A percentile compares a stretch with the other conserved stretches of the same genome.
These are phyloP conservation scores for Lanmaoa pseudosensibilis DNA, from an alignment of 768 basidiomycete genomes.

Conservation along the genomic window DNA sequence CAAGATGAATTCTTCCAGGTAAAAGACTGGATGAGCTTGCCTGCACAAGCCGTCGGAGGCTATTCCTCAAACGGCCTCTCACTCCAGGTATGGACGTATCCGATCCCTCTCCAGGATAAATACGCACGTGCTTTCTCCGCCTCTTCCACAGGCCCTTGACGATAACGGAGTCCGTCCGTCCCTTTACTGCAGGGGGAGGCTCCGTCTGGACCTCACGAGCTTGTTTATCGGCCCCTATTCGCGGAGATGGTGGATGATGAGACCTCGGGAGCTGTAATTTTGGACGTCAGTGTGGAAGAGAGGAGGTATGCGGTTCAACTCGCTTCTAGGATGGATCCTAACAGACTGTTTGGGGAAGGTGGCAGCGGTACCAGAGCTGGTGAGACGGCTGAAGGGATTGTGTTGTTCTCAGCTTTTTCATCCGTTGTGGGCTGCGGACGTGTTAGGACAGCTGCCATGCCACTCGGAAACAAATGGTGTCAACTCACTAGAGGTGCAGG, in stretches of 20 bases:
- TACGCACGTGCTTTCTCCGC: conserved; percentile 1
- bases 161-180: background rate
- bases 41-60: conserved; percentile 19
- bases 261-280: conserved; percentile 16
- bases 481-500: conserved; percentile 14
- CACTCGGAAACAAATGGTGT: background rate
- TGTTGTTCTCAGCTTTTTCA: conserved; percentile 1
- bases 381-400: background rate
- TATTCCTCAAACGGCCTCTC: conserved; percentile 5
- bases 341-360: conserved; percentile 18
- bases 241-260: conserved; percentile 4
- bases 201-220: conserved; percentile 8
- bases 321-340: conserved; percentile 23
- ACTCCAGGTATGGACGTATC: background rate
- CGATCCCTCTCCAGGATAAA: background rate
- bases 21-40: background rate
- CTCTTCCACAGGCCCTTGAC: conserved; percentile 17
- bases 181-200: background rate
- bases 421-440: conserved; percentile 9
- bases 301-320: background rate
- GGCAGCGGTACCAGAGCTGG: conserved; percentile 26
- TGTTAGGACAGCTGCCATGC: conserved; percentile 1
- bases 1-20: background rate
- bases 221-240: background rate
- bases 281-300: background rate